Conservation (phyloP, 2,329 filamentous ascomycete species). For the Arthrobotrys pseudoclavata region DNA sequence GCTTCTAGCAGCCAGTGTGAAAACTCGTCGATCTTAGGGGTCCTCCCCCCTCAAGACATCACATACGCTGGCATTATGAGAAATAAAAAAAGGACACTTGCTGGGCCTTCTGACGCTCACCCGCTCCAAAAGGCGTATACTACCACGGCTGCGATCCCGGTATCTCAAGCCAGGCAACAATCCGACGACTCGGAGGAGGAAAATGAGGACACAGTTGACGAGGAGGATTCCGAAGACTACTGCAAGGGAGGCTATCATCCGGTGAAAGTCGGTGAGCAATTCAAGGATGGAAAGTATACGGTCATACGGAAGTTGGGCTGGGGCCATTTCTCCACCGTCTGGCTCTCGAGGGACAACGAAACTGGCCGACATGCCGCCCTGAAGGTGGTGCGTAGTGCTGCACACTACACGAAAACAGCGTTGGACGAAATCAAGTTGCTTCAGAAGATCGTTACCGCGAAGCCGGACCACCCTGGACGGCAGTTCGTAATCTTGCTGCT, state of each 20-base stretch:
- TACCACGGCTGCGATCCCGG: conserved; percentile 67
- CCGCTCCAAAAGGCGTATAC: conserved; percentile 68
- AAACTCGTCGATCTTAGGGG: conserved; percentile 2
- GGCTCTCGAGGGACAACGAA: conserved; percentile 85
- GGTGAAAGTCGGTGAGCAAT: conserved; percentile 92
- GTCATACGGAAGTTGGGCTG: conserved; percentile 93
- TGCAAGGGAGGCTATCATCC: conserved; percentile 99
- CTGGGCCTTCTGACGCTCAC: conserved; percentile 68
- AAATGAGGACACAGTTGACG: conserved; percentile 92
- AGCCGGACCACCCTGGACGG: conserved; percentile 91
- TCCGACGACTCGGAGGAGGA: conserved; percentile 84
- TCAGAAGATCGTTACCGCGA: conserved; percentile 95
- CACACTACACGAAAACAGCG: conserved; percentile 98
- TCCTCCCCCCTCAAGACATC: conserved; percentile 12
- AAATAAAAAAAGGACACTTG: conserved; percentile 56
- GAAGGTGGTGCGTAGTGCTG: conserved; percentile 96
- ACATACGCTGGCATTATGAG: conserved; percentile 43
- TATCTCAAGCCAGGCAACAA: conserved; percentile 74
- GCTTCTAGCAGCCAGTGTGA: background rate
- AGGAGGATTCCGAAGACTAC: conserved; percentile 99
- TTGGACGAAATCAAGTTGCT: conserved; percentile 99
- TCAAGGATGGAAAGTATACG: conserved; percentile 97
- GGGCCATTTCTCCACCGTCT: conserved; percentile 66
- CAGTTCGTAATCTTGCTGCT: conserved; percentile 92
- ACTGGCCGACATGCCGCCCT: conserved; percentile 92